Base-by-base conservation (phyloP, 2,329 filamentous ascomycete genomes). In the Blastomyces emzantsi region DNA sequence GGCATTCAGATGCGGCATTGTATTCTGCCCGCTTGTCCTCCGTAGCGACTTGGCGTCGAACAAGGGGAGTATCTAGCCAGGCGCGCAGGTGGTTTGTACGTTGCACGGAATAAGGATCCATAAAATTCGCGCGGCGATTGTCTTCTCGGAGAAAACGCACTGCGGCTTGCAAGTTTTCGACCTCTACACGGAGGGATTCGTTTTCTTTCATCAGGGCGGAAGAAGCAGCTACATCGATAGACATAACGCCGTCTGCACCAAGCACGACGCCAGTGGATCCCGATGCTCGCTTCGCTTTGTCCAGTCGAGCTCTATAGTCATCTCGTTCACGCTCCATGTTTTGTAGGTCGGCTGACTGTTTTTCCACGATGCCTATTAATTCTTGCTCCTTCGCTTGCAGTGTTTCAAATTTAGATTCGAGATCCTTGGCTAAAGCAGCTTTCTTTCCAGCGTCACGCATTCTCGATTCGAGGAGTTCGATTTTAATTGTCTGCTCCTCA, bases 401-500 rank as follows among this genome's bases (percentile, higher is more conserved):
- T n/a, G 72, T 69, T 64, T 78, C 75, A 52, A 80, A 72, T 64
- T 77, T 75, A 17, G 69, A 64, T 67, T 79, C 77, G 39, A 79
- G 72, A 7, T 78, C 76, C 66, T 78, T 79, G 25, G 77, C 75
- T 64, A 75, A 73, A 2, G 74, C 85, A 17, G 89, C 85, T 76
- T 93, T 92, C 73, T 89, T 86, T 67, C 87, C 86, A 6, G 90
- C 90, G 71, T 95, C 92, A 64, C 87, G 86, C 87, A 94, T 92
- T 64, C 90, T 84, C 8, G 90, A 90, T 74, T 96, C 90, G 47
- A 97, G 85, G 51, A 94, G 90, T 76, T 97, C 93, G 69, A 97
- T 96, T 75, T 94, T 92, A 69, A 97, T 88, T n/a, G 88, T 85
- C 30, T 90, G 78, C 64, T 95, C 93, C 74, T 95, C 92, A 61